phyloP scores from a whole-genome alignment of 331 rosid species.

The Acacia concinna region DNA sequence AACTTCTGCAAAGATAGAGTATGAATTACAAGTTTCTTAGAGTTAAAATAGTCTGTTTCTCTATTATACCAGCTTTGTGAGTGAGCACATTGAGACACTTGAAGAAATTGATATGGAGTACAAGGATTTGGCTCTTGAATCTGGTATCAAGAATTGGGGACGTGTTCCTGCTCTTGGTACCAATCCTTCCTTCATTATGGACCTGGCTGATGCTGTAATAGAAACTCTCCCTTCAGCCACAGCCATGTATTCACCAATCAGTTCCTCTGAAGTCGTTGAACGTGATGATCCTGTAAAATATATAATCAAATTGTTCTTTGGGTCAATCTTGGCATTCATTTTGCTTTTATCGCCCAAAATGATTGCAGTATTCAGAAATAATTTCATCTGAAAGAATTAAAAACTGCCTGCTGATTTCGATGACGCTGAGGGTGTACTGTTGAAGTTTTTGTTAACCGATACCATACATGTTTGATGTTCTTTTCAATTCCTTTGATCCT shows the following conservation, averaged over 20 bases:
- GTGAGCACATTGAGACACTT: slow-evolving; percentile 97
- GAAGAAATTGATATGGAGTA: slow-evolving; percentile 99
- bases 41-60: slow-evolving; percentile 12
- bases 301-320: slow-evolving; percentile 69
- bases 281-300: slow-evolving; percentile 45
- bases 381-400: slow-evolving; percentile 40
- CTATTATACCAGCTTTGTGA: slow-evolving; percentile 72
- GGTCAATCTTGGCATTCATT: slow-evolving; percentile 72
- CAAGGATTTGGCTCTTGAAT: slow-evolving; percentile 87
- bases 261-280: slow-evolving; percentile 51
- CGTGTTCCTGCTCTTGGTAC: slow-evolving; percentile 99
- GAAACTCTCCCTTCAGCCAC: slow-evolving; percentile 90
- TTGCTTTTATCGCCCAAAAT: slow-evolving; percentile 79
- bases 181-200: slow-evolving; percentile 79
- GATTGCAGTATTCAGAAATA: slow-evolving; percentile 57
- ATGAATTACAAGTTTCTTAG: not conserved
- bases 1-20: not conserved
- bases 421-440: not conserved
- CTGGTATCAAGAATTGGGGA: slow-evolving; percentile 93
- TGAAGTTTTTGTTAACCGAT: slow-evolving; percentile 19
- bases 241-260: slow-evolving; percentile 50
- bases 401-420: not conserved
- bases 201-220: slow-evolving; percentile 88
- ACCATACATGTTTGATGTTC: not conserved
- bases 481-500: not conserved